Percentiles rank a stretch among this genome's conserved stretches.
These are phyloP conservation scores for Stylonectria norvegica DNA, from an alignment of 2,329 filamentous ascomycete genomes.

Conservation along the genomic window DNA sequence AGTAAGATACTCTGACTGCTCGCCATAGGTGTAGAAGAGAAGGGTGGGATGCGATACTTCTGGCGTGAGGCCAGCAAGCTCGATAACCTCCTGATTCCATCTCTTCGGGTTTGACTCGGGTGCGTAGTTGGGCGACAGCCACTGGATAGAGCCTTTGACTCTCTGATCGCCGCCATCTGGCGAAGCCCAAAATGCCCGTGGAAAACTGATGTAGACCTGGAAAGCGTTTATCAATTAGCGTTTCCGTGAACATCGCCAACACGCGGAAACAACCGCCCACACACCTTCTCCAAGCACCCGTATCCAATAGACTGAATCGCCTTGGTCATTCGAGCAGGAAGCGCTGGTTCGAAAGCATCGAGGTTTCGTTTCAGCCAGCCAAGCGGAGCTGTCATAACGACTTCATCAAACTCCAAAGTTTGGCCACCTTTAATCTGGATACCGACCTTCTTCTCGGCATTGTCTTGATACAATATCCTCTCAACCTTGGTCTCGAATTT, in stretches of 20 bases:
- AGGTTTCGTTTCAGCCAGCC: conserved; percentile 64
- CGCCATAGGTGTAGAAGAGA: conserved; percentile 76
- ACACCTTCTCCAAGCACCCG: conserved; percentile 67
- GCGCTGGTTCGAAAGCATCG: conserved; percentile 56
- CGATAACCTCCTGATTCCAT: conserved; percentile 76
- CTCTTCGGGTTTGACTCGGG: conserved; percentile 54
- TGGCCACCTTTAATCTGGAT: conserved; percentile 47
- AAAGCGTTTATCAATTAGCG: conserved; percentile 6
- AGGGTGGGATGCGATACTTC: conserved; percentile 70
- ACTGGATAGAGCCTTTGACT: conserved; percentile 69
- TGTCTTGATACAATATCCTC: conserved; percentile 36
- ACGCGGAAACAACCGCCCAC: neutral
- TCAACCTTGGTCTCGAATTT: conserved; percentile 47
- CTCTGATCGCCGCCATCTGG: conserved; percentile 38
- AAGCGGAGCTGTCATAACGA: conserved; percentile 65
- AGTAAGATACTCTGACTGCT: conserved; percentile 55
- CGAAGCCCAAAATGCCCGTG: conserved; percentile 67
- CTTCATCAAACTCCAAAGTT: conserved; percentile 57
- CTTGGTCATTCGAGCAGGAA: conserved; percentile 54
- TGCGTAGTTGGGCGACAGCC: conserved; percentile 69
- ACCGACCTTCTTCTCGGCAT: conserved; percentile 33
- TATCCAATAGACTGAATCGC: conserved; percentile 66
- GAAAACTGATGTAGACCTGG: conserved; percentile 65
- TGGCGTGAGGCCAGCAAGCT: conserved; percentile 64
- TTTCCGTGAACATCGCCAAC: neutral